A percentile compares a stretch with the other conserved stretches of the same genome.
phyloP scores from a whole-genome alignment of 257 asterid species.

The Nicotiana undulata region DNA sequence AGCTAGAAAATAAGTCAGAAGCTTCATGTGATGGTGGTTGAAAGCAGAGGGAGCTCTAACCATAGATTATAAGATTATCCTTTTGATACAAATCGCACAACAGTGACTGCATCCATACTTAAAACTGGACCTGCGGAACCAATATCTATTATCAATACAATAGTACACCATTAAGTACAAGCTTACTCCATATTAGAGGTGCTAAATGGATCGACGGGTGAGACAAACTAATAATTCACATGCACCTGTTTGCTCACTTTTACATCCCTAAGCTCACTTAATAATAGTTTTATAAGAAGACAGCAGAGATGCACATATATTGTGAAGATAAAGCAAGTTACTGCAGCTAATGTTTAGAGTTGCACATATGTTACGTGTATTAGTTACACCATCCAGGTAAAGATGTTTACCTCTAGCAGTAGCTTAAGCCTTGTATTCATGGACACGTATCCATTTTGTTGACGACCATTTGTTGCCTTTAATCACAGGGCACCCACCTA shows the following conservation, averaged over 20 bases:
- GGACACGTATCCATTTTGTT: constrained; percentile 90
- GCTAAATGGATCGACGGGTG: not conserved
- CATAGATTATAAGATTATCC: not conserved
- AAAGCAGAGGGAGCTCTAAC: not conserved
- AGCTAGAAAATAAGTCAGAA: not conserved
- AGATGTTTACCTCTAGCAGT: constrained; percentile 31
- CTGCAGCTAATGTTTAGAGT: not conserved
- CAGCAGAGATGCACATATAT: not conserved
- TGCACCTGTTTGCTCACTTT: not conserved
- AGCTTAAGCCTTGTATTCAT: constrained; percentile 56
- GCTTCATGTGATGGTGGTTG: not conserved
- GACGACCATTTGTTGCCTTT: constrained; percentile 98
- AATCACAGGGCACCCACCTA: constrained; percentile 88
- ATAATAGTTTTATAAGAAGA: not conserved
- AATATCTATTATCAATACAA: not conserved
- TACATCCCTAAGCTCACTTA: not conserved
- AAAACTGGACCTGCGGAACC: not conserved
- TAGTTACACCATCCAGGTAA: not conserved
- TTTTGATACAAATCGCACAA: not conserved
- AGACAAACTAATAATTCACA: not conserved
- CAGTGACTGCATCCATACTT: not conserved
- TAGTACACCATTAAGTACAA: not conserved
- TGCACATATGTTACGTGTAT: not conserved
- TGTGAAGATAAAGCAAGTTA: too few relatives aligned
- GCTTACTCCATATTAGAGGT: not conserved